These are phyloP conservation scores for Komagataella mondaviorum DNA, from an alignment of 805 yeast species.

Conservation along the genomic window DNA sequence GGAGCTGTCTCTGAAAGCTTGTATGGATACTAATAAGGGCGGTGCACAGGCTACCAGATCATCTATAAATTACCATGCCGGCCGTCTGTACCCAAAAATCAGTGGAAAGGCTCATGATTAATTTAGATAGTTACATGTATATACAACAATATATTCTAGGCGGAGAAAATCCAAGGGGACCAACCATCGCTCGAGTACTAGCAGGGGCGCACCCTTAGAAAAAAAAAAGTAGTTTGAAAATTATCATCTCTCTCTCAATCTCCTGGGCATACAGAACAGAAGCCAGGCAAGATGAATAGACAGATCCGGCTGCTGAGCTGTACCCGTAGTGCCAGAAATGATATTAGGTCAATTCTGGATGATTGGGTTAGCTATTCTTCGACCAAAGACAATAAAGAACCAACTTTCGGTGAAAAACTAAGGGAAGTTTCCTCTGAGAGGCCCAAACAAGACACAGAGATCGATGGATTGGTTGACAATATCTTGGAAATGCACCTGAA, in stretches of 20 bases:
- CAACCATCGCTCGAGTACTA: not conserved
- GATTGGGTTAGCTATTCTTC: not conserved
- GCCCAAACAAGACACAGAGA: not conserved
- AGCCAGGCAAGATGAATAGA: not conserved
- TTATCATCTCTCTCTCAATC: not conserved
- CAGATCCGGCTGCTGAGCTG: not conserved
- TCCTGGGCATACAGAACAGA: not conserved
- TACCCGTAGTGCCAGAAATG: not conserved
- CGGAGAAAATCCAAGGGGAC: not conserved
- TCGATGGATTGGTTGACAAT: not conserved
- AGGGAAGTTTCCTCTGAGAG: not conserved
- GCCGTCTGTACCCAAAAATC: constrained; percentile 41
- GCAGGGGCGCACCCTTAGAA: not conserved
- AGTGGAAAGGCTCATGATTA: constrained; percentile 18
- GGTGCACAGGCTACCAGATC: constrained; percentile 23
- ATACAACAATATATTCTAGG: constrained; percentile 1
- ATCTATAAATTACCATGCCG: constrained; percentile 41
- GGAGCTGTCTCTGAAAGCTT: constrained; percentile 57
- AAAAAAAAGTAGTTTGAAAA: not conserved
- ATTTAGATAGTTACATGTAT: constrained; percentile 3
- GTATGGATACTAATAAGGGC: constrained; percentile 38
- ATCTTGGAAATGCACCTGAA: not conserved
- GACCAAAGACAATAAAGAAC: not conserved
- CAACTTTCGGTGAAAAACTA: not conserved
- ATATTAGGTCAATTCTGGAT: not conserved